A percentile compares a stretch with the other conserved stretches of the same genome.
These are phyloP conservation scores for Kuraishia ogatae DNA, from an alignment of 805 yeast genomes.

Conservation along the genomic window DNA sequence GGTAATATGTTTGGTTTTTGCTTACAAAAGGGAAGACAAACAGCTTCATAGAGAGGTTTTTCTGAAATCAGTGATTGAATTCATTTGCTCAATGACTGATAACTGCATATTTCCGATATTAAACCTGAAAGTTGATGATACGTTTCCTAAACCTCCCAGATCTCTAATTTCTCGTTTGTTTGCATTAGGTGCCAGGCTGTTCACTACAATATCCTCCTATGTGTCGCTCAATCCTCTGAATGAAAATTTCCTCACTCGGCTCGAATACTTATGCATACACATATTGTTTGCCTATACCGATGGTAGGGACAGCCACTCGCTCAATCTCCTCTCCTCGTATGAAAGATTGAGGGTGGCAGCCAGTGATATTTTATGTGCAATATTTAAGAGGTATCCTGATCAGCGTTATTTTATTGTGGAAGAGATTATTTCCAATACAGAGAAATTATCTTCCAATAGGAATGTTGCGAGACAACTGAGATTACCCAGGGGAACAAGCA, in stretches of 20 bases:
- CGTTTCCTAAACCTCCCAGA: not conserved
- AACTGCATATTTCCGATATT: slow-evolving; percentile 12
- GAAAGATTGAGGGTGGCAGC: slow-evolving; percentile 21
- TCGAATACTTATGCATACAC: slow-evolving; percentile 43
- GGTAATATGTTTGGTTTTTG: slow-evolving; percentile 26
- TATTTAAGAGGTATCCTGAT: slow-evolving; percentile 32
- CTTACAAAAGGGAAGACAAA: slow-evolving; percentile 27
- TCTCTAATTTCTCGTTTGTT: not conserved
- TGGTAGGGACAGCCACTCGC: slow-evolving; percentile 14
- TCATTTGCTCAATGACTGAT: slow-evolving; percentile 25
- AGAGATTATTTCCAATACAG: slow-evolving; percentile 47
- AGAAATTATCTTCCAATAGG: slow-evolving; percentile 38
- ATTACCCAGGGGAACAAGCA: slow-evolving; percentile 32
- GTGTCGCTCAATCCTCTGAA: slow-evolving; percentile 20
- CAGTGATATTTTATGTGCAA: slow-evolving; percentile 22
- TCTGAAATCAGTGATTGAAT: slow-evolving; percentile 29
- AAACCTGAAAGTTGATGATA: not conserved
- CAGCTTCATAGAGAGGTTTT: slow-evolving; percentile 36
- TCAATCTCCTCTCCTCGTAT: slow-evolving; percentile 13
- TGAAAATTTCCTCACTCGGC: slow-evolving; percentile 45
- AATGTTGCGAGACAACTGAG: slow-evolving; percentile 31
- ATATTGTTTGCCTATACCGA: slow-evolving; percentile 30
- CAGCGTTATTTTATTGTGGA: slow-evolving; percentile 55
- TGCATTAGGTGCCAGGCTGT: not conserved
- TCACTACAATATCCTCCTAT: not conserved